These are phyloP conservation scores for Aureobasidium sp. DNA, from an alignment of 2,329 filamentous ascomycete genomes.

Conservation along the genomic window DNA sequence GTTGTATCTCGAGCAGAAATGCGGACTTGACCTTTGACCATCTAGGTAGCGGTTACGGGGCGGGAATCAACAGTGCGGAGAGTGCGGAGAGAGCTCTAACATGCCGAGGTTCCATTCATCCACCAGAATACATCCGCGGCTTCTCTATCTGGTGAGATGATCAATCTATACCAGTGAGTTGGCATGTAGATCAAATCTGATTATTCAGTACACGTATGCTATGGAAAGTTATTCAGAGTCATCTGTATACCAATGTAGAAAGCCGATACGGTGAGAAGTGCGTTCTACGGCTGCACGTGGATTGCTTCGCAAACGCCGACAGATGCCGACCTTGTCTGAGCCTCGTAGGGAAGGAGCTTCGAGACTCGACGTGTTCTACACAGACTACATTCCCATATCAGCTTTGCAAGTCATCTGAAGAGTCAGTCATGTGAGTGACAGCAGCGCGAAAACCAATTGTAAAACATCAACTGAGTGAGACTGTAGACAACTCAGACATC, in stretches of 20 bases:
- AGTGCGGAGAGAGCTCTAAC: conserved; percentile 11
- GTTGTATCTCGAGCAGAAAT: neutral
- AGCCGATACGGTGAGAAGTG: neutral
- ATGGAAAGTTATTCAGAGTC: neutral
- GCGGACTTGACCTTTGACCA: neutral
- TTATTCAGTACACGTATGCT: neutral
- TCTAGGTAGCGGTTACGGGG: neutral
- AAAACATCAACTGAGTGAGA: neutral
- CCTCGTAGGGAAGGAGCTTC: neutral
- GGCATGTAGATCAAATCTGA: neutral
- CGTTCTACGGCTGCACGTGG: neutral
- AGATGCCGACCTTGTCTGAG: neutral
- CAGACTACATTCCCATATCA: neutral
- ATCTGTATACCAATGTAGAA: neutral
- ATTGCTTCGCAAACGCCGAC: neutral
- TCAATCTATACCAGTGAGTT: neutral
- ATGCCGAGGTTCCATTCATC: conserved; percentile 14
- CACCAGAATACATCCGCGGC: conserved; percentile 2
- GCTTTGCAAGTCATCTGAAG: neutral
- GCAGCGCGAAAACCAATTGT: no score
- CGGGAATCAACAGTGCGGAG: conserved; percentile 12
- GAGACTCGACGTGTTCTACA: neutral
- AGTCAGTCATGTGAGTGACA: neutral
- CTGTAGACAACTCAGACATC: neutral
- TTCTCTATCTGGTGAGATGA: neutral